Evolutionary conservation across 768 basidiomycete genomes (phyloP), one percentile per base, ranked within the genome.

Genomic region (Trametes gibbosa): DNA sequence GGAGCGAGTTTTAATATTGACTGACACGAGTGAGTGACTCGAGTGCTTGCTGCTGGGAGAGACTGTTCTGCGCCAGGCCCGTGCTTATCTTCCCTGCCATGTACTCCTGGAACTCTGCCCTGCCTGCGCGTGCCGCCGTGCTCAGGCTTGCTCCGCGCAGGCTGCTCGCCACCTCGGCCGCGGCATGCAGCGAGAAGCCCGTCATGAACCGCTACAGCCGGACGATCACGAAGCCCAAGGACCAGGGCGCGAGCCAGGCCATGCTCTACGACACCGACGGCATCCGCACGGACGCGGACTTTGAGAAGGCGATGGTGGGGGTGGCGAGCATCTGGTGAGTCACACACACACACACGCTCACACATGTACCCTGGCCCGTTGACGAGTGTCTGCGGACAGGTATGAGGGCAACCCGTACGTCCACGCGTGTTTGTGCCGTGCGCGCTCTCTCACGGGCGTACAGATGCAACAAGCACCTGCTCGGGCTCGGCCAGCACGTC

Each of bases 241-340:
- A 87, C 68, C 96, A 99, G 73, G 96, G 92, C 34, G 96, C 95
- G 32, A 93, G 91, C 71, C 95, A 98, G 84, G 97, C 97, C 34
- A 98, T 99, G 97, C 78, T 99, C 49, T 99, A 95, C 74, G 97
- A 95, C n/a, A 99, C 97, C 1, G 97, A 98, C 35, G 95, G 92
- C 29, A 83, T 99, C 61, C 76, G 81, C 24, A 75, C 67, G 16
- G 90, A 96, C 63, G 81, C 79, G 2, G 97, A 99, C 77, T 90
- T 99, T 62, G 78, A 91, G 69, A 98, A 96, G 72, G 86, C 95
- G 45, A 98, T 98, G 95, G 91, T 99, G 56, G 97, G 97, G 50
- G 86, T 99, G 25, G 97, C 87, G 10, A 96, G 94, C 65, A 90
- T 99, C 35, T 99, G 97, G 97, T 95, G 70, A 72, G 87, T 57